Evolutionary conservation across 768 basidiomycete species (phyloP), one percentile per base, ranked within the genome.

Genomic region (Auriscalpium microsporum): DNA sequence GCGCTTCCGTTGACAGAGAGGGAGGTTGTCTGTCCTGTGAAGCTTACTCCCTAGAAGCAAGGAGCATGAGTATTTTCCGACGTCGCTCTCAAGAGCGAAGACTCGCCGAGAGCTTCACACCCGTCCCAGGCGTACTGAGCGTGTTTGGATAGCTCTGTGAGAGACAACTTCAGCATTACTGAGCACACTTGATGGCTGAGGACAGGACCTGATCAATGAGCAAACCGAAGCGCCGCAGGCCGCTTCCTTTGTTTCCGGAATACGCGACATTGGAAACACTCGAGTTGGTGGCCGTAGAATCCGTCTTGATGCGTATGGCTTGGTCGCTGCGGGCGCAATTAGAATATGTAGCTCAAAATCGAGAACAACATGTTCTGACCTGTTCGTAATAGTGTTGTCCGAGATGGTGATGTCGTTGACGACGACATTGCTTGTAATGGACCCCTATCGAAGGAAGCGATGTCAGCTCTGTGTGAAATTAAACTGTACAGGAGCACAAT

Each of bases 251-350:
- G 64, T 86, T 85, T 38, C 73, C 78, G 2, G 69, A 71, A 64
- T 78, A 83, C 4, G 74, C 78, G 52, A 83, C 67, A 56, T 76
- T 74, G 4, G 71, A 62, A 5, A 86, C 81, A 8, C 64, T 71
- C 52, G 78, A 76, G 45, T 71, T 71, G 6, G 72, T 75, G 7
- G 83, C 75, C 47, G 57, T 50, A 16, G 72, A 63, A 6, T 77
- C 60, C 7, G 78, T 82, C 69, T 85, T 87, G 69, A 87, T 85
- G 47, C 83, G 79, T 46, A 86, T 72, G 0, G 76, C 82, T 63
- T 78, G 77, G 52, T 71, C 67, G 56, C 81, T 82, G 58, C 34
- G 2, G 7, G 9, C 8, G 0, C 37, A 3, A 9, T 38, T 37
- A 53, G 19, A 45, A 23, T 4, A 28, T 4, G 28, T 36, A 23